Evolutionary conservation across 2,329 filamentous ascomycete genomes (phyloP).

Genomic region (Coniella vitis): DNA sequence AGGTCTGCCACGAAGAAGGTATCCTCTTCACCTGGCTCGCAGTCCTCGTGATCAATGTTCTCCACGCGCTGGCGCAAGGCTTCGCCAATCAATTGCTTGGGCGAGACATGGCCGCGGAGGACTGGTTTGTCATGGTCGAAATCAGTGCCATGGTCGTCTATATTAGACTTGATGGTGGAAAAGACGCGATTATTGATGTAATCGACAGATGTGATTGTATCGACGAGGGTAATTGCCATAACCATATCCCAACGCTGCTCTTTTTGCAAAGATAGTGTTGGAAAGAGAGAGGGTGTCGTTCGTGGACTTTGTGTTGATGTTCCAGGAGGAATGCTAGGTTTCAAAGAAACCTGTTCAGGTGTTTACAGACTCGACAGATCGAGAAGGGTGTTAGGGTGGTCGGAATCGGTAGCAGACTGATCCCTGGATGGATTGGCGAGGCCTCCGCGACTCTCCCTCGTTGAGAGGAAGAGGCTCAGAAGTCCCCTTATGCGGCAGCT

Average conservation of each 20-base stretch:
- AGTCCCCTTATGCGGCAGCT: slow-evolving; percentile 99
- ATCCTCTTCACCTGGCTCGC: slow-evolving; percentile 90
- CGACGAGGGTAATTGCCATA: slow-evolving; percentile 56
- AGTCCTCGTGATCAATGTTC: slow-evolving; percentile 77
- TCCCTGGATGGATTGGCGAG: slow-evolving; percentile 86
- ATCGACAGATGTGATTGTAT: slow-evolving; percentile 45
- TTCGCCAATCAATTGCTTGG: slow-evolving; percentile 79
- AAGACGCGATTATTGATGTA: slow-evolving; percentile 43
- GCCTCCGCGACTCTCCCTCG: slow-evolving; percentile 99
- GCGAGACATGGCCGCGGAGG: slow-evolving; percentile 38
- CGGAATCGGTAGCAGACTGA: slow-evolving; percentile 90
- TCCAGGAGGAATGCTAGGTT: not conserved
- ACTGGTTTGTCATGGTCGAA: slow-evolving; percentile 28
- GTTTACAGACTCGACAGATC: slow-evolving; percentile 16
- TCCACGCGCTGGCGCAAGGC: slow-evolving; percentile 81
- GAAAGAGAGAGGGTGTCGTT: slow-evolving; percentile 15
- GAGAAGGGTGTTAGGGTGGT: slow-evolving; percentile 73
- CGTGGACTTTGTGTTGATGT: not conserved
- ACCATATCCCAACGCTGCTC: slow-evolving; percentile 49
- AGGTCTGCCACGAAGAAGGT: slow-evolving; percentile 98
- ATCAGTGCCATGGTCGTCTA: slow-evolving; percentile 22
- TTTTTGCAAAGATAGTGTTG: slow-evolving; percentile 17
- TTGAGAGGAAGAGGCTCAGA: slow-evolving; percentile 97
- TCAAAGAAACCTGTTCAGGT: not conserved
- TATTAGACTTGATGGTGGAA: slow-evolving; percentile 26